These are phyloP conservation scores for Komagataella mondaviorum DNA, from an alignment of 805 yeast species.

Conservation along the genomic window DNA sequence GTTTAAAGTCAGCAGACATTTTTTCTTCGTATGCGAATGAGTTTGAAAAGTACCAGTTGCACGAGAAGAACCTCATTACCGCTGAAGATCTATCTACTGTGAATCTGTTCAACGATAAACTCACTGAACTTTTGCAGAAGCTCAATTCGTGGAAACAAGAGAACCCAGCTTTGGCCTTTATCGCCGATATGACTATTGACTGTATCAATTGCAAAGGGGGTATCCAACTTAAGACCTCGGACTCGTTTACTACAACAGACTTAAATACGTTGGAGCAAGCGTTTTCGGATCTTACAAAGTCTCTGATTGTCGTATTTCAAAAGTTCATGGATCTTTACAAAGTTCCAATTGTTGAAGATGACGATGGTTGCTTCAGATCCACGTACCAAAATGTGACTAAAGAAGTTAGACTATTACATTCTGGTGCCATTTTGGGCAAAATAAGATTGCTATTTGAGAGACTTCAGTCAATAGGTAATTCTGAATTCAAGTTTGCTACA, in stretches of 20 bases:
- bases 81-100: conserved; percentile 9
- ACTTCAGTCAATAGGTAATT: neutral
- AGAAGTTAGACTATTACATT: conserved; percentile 20
- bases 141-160: conserved; percentile 21
- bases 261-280: conserved; percentile 23
- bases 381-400: conserved; percentile 30
- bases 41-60: neutral
- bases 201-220: conserved; percentile 8
- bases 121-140: conserved; percentile 11
- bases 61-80: conserved; percentile 4
- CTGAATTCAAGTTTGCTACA: conserved; percentile 11
- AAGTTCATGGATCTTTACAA: conserved; percentile 27
- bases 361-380: conserved; percentile 55
- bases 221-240: neutral
- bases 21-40: neutral
- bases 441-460: conserved; percentile 1
- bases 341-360: conserved; percentile 25
- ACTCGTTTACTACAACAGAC: neutral
- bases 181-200: conserved; percentile 29
- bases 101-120: conserved; percentile 9
- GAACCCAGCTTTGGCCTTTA: conserved; percentile 23
- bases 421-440: conserved; percentile 11
- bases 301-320: conserved; percentile 60
- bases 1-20: neutral
- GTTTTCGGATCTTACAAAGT: conserved; percentile 37